Evolutionary conservation across 805 yeast genomes (phyloP).

Genomic region (Wickerhamomyces canadensis): DNA sequence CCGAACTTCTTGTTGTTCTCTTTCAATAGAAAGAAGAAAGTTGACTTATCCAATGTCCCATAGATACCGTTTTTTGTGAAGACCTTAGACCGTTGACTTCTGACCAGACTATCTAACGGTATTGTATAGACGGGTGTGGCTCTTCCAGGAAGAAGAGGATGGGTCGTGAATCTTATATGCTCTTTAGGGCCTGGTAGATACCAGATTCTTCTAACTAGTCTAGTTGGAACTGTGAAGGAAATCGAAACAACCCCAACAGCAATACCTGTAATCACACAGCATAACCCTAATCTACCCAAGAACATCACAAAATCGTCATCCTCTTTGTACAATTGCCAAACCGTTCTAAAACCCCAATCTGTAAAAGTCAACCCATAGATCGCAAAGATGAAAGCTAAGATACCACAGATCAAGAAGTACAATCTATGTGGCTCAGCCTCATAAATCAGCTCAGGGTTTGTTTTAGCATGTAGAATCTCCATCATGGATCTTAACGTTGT

Average conservation of each 20-base stretch:
- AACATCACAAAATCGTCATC: slow-evolving; percentile 38
- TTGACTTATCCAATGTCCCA: slow-evolving; percentile 70
- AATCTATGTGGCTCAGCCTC: slow-evolving; percentile 80
- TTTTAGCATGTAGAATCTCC: slow-evolving; percentile 45
- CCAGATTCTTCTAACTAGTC: slow-evolving; percentile 72
- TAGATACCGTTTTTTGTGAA: slow-evolving; percentile 89
- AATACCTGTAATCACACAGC: slow-evolving; percentile 36
- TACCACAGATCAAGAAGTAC: slow-evolving; percentile 64
- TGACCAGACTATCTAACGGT: slow-evolving; percentile 48
- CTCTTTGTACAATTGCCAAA: slow-evolving; percentile 45
- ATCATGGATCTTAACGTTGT: slow-evolving; percentile 51
- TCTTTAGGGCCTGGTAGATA: slow-evolving; percentile 56
- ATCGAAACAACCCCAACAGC: slow-evolving; percentile 25
- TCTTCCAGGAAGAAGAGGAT: slow-evolving; percentile 69
- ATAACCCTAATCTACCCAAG: slow-evolving; percentile 31
- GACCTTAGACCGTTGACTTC: slow-evolving; percentile 59
- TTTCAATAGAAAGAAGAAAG: slow-evolving; percentile 68
- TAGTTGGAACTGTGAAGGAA: slow-evolving; percentile 55
- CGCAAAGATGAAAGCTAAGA: slow-evolving; percentile 62
- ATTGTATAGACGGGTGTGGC: slow-evolving; percentile 67
- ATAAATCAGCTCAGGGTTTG: slow-evolving; percentile 67
- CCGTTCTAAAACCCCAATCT: slow-evolving; percentile 50
- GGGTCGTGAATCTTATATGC: slow-evolving; percentile 61
- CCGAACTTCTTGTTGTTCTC: slow-evolving; percentile 44
- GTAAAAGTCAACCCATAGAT: slow-evolving; percentile 60